Conservation (phyloP, 2,329 filamentous ascomycete genomes). For the Trichoderma brevicompactum region DNA sequence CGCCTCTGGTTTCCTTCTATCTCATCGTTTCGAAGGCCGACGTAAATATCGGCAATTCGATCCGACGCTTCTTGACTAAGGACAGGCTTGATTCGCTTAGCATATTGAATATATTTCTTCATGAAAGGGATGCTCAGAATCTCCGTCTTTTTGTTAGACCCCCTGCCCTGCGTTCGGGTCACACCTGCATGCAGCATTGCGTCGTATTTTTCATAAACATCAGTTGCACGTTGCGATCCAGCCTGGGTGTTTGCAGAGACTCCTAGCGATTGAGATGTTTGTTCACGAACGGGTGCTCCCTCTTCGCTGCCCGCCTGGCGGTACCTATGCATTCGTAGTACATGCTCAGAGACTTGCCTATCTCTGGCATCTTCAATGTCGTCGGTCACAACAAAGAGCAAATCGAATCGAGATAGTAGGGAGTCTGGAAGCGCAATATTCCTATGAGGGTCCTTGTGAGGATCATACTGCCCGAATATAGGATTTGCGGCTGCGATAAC, state of each 20-base stretch:
- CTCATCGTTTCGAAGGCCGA: constrained; percentile 91
- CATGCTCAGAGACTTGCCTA: constrained; percentile 91
- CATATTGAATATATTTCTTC: constrained; percentile 99
- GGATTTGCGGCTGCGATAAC: constrained; percentile 96
- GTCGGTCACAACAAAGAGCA: constrained; percentile 96
- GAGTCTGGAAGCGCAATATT: constrained; percentile 98
- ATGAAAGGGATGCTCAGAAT: constrained; percentile 96
- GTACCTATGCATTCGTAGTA: constrained; percentile 95
- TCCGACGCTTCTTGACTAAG: constrained; percentile 90
- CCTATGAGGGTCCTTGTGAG: constrained; percentile 97
- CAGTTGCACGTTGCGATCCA: constrained; percentile 73
- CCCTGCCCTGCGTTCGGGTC: constrained; percentile 73
- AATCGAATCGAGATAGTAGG: constrained; percentile 95
- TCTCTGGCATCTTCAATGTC: constrained; percentile 96
- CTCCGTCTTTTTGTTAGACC: constrained; percentile 76
- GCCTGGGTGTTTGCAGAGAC: constrained; percentile 82
- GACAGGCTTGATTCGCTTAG: constrained; percentile 89
- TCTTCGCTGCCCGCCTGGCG: constrained; percentile 91
- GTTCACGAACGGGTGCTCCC: constrained; percentile 90
- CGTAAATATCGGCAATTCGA: constrained; percentile 89
- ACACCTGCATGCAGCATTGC: constrained; percentile 94
- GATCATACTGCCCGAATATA: constrained; percentile 97
- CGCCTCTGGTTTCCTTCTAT: constrained; percentile 91
- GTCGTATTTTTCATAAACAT: constrained; percentile 96
- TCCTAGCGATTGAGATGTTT: constrained; percentile 79